Evolutionary conservation across 2,329 filamentous ascomycete species (phyloP).

Genomic region (Aspergillus pseudoglaucus): DNA sequence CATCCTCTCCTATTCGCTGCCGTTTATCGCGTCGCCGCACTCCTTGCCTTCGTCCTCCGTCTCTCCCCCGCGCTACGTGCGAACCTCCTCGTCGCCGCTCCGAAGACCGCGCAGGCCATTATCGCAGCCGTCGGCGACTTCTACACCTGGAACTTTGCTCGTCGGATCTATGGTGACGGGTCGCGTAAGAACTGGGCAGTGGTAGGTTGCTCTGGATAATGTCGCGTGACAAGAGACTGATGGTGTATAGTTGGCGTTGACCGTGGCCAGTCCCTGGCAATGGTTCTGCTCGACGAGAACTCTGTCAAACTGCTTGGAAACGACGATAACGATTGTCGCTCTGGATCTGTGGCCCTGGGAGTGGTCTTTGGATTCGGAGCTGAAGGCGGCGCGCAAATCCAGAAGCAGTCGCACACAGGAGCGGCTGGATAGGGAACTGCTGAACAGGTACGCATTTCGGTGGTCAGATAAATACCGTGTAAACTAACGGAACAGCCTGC

Average conservation of each 20-base stretch:
- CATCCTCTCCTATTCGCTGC: slow-evolving; percentile 82
- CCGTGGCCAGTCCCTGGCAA: slow-evolving; percentile 78
- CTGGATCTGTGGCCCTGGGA: slow-evolving; percentile 84
- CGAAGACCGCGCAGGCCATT: slow-evolving; percentile 68
- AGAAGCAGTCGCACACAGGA: slow-evolving; percentile 4
- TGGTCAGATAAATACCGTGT: slow-evolving; percentile 2
- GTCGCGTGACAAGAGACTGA: slow-evolving; percentile 10
- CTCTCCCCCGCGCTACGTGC: slow-evolving; percentile 53
- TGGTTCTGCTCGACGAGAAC: slow-evolving; percentile 93
- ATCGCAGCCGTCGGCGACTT: slow-evolving; percentile 75
- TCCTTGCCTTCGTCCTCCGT: slow-evolving; percentile 49
- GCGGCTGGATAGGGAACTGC: slow-evolving; percentile 1
- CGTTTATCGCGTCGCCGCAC: slow-evolving; percentile 60
- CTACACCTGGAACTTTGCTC: slow-evolving; percentile 78
- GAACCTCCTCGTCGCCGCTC: slow-evolving; percentile 63
- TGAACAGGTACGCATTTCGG: slow-evolving; percentile 19
- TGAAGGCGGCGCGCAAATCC: slow-evolving; percentile 5
- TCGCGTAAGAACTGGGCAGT: slow-evolving; percentile 61
- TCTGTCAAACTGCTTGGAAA: slow-evolving; percentile 90
- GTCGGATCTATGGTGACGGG: slow-evolving; percentile 60
- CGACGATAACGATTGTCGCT: slow-evolving; percentile 73
- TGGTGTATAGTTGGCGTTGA: slow-evolving; percentile 57
- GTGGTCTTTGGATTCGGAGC: slow-evolving; percentile 45
- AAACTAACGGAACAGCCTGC: slow-evolving; percentile 38
- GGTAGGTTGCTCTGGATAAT: slow-evolving; percentile 41